Base-by-base conservation (phyloP, 352 stramenopile species). In the Globisporangium megalacanthum region DNA sequence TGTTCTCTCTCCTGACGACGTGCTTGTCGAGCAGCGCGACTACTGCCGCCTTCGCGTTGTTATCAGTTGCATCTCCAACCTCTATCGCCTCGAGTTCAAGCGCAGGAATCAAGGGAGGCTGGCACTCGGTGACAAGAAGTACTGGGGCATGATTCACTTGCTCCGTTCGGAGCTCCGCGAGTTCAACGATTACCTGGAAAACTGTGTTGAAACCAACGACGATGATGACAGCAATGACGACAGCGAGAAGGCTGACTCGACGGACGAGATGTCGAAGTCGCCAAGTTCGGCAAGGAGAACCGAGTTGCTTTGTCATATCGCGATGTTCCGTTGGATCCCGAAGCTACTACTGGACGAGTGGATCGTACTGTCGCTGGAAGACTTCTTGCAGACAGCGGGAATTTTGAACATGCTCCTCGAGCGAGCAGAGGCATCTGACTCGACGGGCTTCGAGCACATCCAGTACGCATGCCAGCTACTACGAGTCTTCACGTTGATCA, bases 51-150 rank as follows among this genome's bases (percentile, higher is more conserved):
- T 75, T 29, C 68, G 59, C 0, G 58, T 79, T 17, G 37, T 68
- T 7, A 58, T 83, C 31, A 56, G 65, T 44, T 83, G 69, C 47
- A 55, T 84, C 31, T 73, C 73, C 19, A 64, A 63, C 33, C 56
- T 88, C 31, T 88, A 70, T 54, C 70, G 73, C 1, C 61, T 86
- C n/a, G 78, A 88, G 54, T 60, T 58, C 36, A 75, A 79, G 56
- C 63, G 73, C 17, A 65, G 78, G 49, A 65, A 54, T 39, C 64
- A 72, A 19, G 62, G 75, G 0, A 66, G 49, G 4, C 52, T 57
- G 3, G 60, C 58, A 6, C 19, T 77, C 5, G 70, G 72, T 14
- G 72, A 83, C 19, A 88, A 86, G 49, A 77, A 72, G 49, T 88
- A 84, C 53, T 61, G 69, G 51, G 49, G 53, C 1, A 61, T 88